These are phyloP conservation scores for Daldinia grandis DNA, from an alignment of 495 filamentous ascomycete genomes.

Conservation along the genomic window DNA sequence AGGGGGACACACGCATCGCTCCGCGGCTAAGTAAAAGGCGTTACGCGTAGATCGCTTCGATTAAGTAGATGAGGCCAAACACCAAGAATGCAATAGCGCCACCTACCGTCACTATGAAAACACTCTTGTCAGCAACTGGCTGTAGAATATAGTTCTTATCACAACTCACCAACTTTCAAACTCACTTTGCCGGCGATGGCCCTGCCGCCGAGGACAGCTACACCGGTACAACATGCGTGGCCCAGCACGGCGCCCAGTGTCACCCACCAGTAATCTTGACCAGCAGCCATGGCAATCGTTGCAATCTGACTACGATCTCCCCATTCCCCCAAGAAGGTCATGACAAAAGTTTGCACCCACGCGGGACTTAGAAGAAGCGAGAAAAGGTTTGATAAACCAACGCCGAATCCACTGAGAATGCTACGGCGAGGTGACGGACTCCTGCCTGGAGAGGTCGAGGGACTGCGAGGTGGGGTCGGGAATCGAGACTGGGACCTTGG, in stretches of 20 bases:
- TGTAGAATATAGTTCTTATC: not conserved
- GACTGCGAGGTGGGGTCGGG: slow-evolving; percentile 66
- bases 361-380: slow-evolving; percentile 90
- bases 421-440: slow-evolving; percentile 54
- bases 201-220: slow-evolving; percentile 91
- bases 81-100: slow-evolving; percentile 90
- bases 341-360: slow-evolving; percentile 98
- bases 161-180: slow-evolving; percentile 90
- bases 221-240: slow-evolving; percentile 87
- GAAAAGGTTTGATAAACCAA: slow-evolving; percentile 84
- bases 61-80: slow-evolving; percentile 89
- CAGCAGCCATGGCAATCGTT: slow-evolving; percentile 98
- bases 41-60: slow-evolving; percentile 77
- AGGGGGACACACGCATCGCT: not conserved
- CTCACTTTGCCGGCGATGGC: slow-evolving; percentile 94
- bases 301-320: slow-evolving; percentile 97
- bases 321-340: slow-evolving; percentile 99
- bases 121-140: slow-evolving; percentile 42
- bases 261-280: slow-evolving; percentile 99
- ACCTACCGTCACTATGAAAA: slow-evolving; percentile 81
- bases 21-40: not conserved
- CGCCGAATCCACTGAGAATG: slow-evolving; percentile 51
- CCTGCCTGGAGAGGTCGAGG: slow-evolving; percentile 64
- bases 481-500: slow-evolving; percentile 68
- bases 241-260: slow-evolving; percentile 88